Evolutionary conservation across 345 rosid species (phyloP).

Genomic region (Lenwebbia sp.): DNA sequence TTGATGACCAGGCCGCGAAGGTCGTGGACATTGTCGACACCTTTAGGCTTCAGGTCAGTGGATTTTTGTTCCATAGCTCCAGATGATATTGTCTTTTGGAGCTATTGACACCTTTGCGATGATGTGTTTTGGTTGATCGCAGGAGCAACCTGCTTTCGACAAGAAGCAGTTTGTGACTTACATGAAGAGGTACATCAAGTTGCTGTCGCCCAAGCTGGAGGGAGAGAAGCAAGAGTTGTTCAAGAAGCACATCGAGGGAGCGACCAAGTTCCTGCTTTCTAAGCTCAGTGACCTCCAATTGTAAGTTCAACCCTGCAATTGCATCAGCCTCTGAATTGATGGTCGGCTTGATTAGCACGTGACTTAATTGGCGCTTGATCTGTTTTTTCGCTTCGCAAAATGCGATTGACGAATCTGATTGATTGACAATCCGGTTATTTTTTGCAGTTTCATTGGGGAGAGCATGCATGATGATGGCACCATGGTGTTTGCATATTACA

Average conservation of each 20-base stretch:
- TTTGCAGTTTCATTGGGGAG: conserved; percentile 80
- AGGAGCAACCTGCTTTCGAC: conserved; percentile 95
- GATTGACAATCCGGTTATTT: neutral
- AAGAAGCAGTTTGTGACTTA: conserved; percentile 66
- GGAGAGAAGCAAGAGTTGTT: conserved; percentile 41
- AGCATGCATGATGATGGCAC: conserved; percentile 69
- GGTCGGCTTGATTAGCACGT: too few relatives aligned
- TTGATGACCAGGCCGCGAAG: conserved; percentile 70
- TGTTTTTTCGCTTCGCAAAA: neutral
- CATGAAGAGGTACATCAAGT: conserved; percentile 71
- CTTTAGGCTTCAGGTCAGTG: conserved; percentile 87
- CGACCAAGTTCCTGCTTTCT: conserved; percentile 70
- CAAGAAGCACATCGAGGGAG: conserved; percentile 84
- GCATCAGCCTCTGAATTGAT: neutral
- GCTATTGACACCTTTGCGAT: neutral
- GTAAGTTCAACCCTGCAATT: conserved; percentile 25
- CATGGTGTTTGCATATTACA: conserved; percentile 77
- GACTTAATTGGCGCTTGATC: neutral
- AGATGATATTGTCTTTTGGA: neutral
- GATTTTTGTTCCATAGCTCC: neutral
- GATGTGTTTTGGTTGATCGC: neutral
- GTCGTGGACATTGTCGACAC: conserved; percentile 96
- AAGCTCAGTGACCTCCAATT: conserved; percentile 90
- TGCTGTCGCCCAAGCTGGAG: conserved; percentile 47
- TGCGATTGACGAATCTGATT: neutral